Evolutionary conservation across 441 rosid genomes (phyloP).

Genomic region (Eruca vesicaria): DNA sequence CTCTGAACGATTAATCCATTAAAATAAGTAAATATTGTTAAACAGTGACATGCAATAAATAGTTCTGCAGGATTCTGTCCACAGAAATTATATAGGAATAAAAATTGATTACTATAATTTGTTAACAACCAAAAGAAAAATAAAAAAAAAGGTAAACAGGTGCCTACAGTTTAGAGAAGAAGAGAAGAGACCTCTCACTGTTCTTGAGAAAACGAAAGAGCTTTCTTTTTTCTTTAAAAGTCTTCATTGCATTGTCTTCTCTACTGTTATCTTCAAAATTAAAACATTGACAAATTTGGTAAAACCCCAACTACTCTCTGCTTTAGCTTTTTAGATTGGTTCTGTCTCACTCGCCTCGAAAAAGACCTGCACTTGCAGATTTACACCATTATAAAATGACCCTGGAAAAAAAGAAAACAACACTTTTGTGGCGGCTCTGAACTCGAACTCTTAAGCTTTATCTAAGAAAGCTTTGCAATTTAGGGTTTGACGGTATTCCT

Average conservation of each 20-base stretch:
- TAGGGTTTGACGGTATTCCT: constrained; percentile 35
- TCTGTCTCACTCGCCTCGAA: constrained; percentile 24
- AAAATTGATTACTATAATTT: too few species aligned
- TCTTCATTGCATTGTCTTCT: constrained; percentile 2
- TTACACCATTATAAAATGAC: constrained; percentile 27
- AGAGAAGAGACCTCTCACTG: too few species aligned
- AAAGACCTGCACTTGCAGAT: constrained; percentile 38
- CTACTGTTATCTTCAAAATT: background rate
- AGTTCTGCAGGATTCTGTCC: constrained; percentile 29
- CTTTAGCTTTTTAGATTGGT: constrained; percentile 34
- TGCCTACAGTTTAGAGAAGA: too few species aligned
- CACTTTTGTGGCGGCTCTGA: too few species aligned
- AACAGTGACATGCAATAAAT: constrained; percentile 26
- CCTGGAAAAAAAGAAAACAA: too few species aligned
- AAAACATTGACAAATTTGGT: constrained; percentile 14
- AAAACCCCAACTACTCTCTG: constrained; percentile 19
- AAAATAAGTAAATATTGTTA: too few species aligned
- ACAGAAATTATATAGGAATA: constrained; percentile 6
- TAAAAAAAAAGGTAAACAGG: too few species aligned
- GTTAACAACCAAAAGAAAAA: too few species aligned
- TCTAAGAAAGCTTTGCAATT: constrained; percentile 33
- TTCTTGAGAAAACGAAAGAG: constrained; percentile 35
- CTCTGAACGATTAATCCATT: too few species aligned
- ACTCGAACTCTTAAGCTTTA: too few species aligned
- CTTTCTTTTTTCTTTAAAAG: constrained; percentile 33